These are phyloP conservation scores for Eutypella sp. DNA, from an alignment of 2,329 filamentous ascomycete species.

Conservation along the genomic window DNA sequence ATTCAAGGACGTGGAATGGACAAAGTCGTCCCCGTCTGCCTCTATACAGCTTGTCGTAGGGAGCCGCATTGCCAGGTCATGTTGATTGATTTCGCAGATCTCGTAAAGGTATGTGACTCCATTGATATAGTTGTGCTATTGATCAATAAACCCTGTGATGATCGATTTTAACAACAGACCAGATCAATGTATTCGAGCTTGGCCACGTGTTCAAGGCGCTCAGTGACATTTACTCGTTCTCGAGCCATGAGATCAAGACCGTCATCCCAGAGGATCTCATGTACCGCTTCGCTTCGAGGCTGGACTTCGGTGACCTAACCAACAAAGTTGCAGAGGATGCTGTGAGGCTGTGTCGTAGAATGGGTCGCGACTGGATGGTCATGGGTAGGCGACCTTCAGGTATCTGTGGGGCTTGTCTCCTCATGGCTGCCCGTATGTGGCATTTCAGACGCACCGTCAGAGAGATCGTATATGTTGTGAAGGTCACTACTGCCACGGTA, in stretches of 20 bases:
- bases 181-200: slow-evolving; percentile 86
- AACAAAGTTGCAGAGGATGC: slow-evolving; percentile 85
- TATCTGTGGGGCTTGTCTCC: slow-evolving; percentile 87
- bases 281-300: slow-evolving; percentile 81
- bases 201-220: slow-evolving; percentile 86
- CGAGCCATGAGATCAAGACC: slow-evolving; percentile 53
- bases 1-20: slow-evolving; percentile 81
- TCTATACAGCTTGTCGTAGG: slow-evolving; percentile 83
- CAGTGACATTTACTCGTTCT: slow-evolving; percentile 65
- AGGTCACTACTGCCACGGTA: slow-evolving; percentile 90
- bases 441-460: slow-evolving; percentile 90
- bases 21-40: slow-evolving; percentile 81
- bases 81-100: slow-evolving; percentile 92
- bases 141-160: background rate
- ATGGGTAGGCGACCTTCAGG: slow-evolving; percentile 90
- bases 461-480: slow-evolving; percentile 97
- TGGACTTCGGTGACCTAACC: slow-evolving; percentile 81
- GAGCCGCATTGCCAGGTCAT: slow-evolving; percentile 78
- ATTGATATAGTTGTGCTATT: background rate
- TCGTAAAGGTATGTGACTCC: slow-evolving; percentile 42
- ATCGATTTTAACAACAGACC: slow-evolving; percentile 3
- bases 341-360: slow-evolving; percentile 79
- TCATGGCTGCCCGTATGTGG: slow-evolving; percentile 96
- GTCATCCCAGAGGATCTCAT: slow-evolving; percentile 88
- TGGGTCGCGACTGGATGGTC: slow-evolving; percentile 97